Evolutionary conservation across 2,329 filamentous ascomycete species (phyloP), one percentile per base, ranked within the genome.

Genomic region (Ceratocystis eucalypticola): DNA sequence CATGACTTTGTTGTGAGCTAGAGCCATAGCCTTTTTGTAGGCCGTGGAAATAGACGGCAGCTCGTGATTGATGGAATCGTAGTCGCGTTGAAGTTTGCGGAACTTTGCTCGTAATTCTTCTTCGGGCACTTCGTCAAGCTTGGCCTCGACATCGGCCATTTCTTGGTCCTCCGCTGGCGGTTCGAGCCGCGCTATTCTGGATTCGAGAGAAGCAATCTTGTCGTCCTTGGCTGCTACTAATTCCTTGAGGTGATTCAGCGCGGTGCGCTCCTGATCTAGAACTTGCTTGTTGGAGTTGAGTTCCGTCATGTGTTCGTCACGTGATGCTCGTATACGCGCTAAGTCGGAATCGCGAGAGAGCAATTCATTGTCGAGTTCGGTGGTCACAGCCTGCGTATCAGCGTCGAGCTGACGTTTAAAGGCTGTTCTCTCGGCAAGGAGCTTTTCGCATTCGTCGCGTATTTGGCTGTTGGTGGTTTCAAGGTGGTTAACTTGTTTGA

Each of bases 401-500:
- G 86, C 84, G 71, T 96, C 89, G 6, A 97, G 78, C 71, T 92
- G 87, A 45, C 84, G 84, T 65, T 91, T 88, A 74, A 91, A 96
- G 10, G 86, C 81, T 3, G 89, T 91, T 66, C 94, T 82, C 74
- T 99, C 94, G 1, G 89, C 85, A 71, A 93, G 89, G 63, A 92
- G 78, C 74, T 88, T 95, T 72, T 93, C 87, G 5, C 89, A 87
- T 72, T 96, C 91, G 74, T 96, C 88, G 45, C 88, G 85, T 37
- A 97, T 76, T 70, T 91, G 87, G 68, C 88, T 86, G 74, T 96
- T 96, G 12, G 87, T 88, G 2, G 91, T 91, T 75, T 97, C 93
- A 15, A 97, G 77, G 71, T 93, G 87, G 74, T 99, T 99, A 72
- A 96, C 86, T 46, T 91, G 87, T 74, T 90, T 93, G 71, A 96